Evolutionary conservation across 805 yeast species (phyloP), one percentile per base, ranked within the genome.

Genomic region (Candida pini): DNA sequence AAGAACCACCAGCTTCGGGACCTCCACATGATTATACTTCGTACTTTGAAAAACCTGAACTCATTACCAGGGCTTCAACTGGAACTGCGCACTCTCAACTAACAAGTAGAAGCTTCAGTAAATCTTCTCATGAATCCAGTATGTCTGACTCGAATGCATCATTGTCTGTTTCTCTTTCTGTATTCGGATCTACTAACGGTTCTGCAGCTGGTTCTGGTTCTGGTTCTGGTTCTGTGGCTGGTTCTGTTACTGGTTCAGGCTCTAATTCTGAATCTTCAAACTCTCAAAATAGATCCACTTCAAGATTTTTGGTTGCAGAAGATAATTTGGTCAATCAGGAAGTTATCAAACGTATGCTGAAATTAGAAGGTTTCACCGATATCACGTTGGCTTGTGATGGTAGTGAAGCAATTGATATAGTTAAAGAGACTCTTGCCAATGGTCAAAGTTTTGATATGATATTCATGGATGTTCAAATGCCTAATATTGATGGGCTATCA

Each of bases 381-480:
- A 70, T 92, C 28, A 75, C 77, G 3, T 63, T 90, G 53, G 97
- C 96, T 0, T 77, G 83, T 44, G 95, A 92, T 59, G 98, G 98
- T 14, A 76, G 76, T 23, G 96, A 89, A 42, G 97, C 97, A 0
- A 75, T 89, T 25, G 79, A 77, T 9, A 63, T 70, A 32, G 78
- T 87, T 2, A 67, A 73, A 40, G 68, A 67, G 22, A 62, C 78
- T 2, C 48, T 62, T 18, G 67, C 58, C 2, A 49, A 57, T 2
- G 58, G 58, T 12, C 63, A 63, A 8, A 49, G 55, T 12, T 87
- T 69, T 54, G 90, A 86, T 54, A 60, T 90, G 35, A 76, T 92
- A 2, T 85, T 90, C 53, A 90, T 90, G 98, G 98, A 90, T 58
- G 94, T 90, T 33, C 97, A 90, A 60, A 90, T 89, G 97, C 97